Percentiles rank a stretch among this genome's conserved stretches.
These are phyloP conservation scores for Letharia columbiana DNA, from an alignment of 495 filamentous ascomycete species.

Conservation along the genomic window DNA sequence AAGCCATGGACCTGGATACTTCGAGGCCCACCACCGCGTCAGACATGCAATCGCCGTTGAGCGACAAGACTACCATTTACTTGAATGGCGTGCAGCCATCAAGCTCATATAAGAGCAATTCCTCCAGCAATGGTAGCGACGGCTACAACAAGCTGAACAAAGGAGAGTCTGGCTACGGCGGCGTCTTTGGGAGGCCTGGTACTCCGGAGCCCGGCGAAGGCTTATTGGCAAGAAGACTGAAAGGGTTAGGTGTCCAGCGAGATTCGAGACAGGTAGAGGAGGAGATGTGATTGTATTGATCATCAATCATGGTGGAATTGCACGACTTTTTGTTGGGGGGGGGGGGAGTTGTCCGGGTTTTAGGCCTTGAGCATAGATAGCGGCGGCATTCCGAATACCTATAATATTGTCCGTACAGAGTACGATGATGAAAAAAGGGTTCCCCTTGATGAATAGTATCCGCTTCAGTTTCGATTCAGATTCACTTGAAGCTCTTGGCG, in stretches of 20 bases:
- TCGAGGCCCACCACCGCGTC: slow-evolving; percentile 20
- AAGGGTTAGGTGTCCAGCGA: slow-evolving; percentile 39
- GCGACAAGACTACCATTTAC: slow-evolving; percentile 24
- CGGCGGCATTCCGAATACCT: background rate
- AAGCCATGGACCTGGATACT: slow-evolving; percentile 17
- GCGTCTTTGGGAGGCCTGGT: slow-evolving; percentile 38
- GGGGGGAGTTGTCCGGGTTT: no score
- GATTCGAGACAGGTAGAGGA: slow-evolving; percentile 6
- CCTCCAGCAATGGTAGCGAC: slow-evolving; percentile 24
- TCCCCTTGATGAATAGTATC: no score
- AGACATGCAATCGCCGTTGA: slow-evolving; percentile 23
- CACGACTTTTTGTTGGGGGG: no score
- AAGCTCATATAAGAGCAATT: slow-evolving; percentile 13
- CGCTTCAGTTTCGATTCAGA: background rate
- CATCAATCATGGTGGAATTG: no score
- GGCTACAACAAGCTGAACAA: slow-evolving; percentile 59
- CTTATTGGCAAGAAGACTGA: slow-evolving; percentile 46
- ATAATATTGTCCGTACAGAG: no score
- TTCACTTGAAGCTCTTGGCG: background rate
- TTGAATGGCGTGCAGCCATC: slow-evolving; percentile 26
- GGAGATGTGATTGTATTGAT: background rate
- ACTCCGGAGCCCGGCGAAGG: slow-evolving; percentile 44
- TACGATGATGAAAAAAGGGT: background rate
- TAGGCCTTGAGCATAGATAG: background rate
- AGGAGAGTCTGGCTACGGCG: slow-evolving; percentile 59